Evolutionary conservation across 345 rosid genomes (phyloP).

Genomic region (Abelmoschus esculentus): DNA sequence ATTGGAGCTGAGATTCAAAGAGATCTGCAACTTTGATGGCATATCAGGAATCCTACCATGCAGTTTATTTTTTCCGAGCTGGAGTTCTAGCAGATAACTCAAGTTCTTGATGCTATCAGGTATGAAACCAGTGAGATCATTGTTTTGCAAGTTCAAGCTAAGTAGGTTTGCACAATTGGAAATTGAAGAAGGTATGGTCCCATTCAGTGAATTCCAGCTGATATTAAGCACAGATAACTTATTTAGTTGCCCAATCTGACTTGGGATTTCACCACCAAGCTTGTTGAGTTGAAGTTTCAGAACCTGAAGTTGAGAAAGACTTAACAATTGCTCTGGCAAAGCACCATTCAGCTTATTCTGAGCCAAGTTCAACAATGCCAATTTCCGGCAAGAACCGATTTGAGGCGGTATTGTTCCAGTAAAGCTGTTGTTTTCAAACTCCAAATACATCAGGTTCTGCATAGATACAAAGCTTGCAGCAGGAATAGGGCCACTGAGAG

Average conservation of each 20-base stretch:
- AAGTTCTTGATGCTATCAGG: conserved; percentile 33
- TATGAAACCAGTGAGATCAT: conserved; percentile 47
- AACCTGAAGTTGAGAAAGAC: conserved; percentile 43
- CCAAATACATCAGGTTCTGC: conserved; percentile 44
- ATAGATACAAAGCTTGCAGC: conserved; percentile 20
- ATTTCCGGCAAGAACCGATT: conserved; percentile 31
- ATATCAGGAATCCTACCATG: conserved; percentile 45
- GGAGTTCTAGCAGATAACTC: conserved; percentile 48
- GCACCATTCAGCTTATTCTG: conserved; percentile 38
- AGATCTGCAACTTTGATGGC: conserved; percentile 57
- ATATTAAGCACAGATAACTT: conserved; percentile 34
- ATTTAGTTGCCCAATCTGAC: conserved; percentile 19
- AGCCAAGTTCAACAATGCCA: conserved; percentile 57
- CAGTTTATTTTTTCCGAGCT: conserved; percentile 36
- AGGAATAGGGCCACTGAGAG: conserved; percentile 31
- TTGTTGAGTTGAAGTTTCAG: conserved; percentile 46
- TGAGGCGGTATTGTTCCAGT: conserved; percentile 35
- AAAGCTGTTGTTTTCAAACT: conserved; percentile 59
- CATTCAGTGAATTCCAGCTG: conserved; percentile 52
- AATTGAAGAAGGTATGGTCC: conserved; percentile 51
- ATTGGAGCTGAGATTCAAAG: conserved; percentile 70
- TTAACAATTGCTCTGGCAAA: conserved; percentile 36
- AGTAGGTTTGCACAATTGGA: conserved; percentile 31
- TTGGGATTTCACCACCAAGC: conserved; percentile 49
- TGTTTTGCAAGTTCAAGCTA: conserved; percentile 44